These are phyloP conservation scores for Fusarium duplospermum DNA, from an alignment of 2,329 filamentous ascomycete species.

Conservation along the genomic window DNA sequence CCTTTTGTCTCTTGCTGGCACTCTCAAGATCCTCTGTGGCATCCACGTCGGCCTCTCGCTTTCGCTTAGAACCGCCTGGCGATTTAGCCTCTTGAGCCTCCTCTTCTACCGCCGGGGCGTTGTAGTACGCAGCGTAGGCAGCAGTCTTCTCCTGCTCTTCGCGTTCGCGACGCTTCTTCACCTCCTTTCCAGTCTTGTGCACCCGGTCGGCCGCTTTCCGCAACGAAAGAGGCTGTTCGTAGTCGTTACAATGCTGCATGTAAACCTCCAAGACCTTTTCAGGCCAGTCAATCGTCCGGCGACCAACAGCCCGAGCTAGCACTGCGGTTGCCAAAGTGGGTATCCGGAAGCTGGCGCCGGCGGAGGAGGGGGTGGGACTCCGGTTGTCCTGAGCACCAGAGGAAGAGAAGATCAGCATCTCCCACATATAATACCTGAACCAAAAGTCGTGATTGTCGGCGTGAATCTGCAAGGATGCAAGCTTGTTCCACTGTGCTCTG, in stretches of 20 bases:
- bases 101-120: constrained; percentile 42
- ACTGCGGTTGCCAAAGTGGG: constrained; percentile 81
- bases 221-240: constrained; percentile 82
- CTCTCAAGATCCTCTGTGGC: constrained; percentile 56
- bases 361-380: constrained; percentile 62
- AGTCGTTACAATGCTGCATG: constrained; percentile 86
- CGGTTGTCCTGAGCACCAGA: constrained; percentile 56
- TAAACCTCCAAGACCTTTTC: constrained; percentile 81
- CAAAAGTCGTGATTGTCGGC: constrained; percentile 92
- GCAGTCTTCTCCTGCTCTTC: constrained; percentile 72
- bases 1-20: constrained; percentile 75
- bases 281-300: constrained; percentile 77
- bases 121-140: constrained; percentile 58
- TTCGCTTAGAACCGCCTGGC: constrained; percentile 72
- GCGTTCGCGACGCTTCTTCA: constrained; percentile 72
- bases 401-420: constrained; percentile 75
- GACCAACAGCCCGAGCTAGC: constrained; percentile 75
- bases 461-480: constrained; percentile 72
- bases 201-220: constrained; percentile 79
- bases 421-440: constrained; percentile 92
- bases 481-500: constrained; percentile 78
- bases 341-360: constrained; percentile 64
- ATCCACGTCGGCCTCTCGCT: constrained; percentile 71
- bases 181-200: constrained; percentile 73
- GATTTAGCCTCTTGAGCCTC: constrained; percentile 45